A percentile compares a stretch with the other conserved stretches of the same genome.
Evolutionary conservation across 2,329 filamentous ascomycete genomes (phyloP).

Genomic region (Aspergillus hiratsukae): DNA sequence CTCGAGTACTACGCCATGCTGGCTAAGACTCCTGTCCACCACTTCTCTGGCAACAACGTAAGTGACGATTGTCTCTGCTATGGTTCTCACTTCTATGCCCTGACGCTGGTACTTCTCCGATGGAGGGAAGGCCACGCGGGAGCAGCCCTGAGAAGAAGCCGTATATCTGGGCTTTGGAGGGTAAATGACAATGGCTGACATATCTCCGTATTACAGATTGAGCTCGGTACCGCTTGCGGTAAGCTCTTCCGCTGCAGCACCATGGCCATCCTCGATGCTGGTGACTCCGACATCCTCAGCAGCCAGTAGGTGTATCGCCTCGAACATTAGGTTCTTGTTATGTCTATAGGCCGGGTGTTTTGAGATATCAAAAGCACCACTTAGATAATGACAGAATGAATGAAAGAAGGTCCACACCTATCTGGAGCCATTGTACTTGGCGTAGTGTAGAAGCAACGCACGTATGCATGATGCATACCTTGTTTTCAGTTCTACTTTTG

Average conservation of each 20-base stretch:
- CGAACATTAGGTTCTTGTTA: conserved; percentile 15
- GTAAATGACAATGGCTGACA: conserved; percentile 51
- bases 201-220: conserved; percentile 63
- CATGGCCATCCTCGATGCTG: conserved; percentile 94
- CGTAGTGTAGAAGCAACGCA: not conserved
- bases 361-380: conserved; percentile 5
- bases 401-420: conserved; percentile 11
- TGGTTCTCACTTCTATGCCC: conserved; percentile 4
- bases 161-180: conserved; percentile 19
- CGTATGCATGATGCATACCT: not conserved
- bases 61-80: conserved; percentile 46
- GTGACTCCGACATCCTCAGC: conserved; percentile 95
- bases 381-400: conserved; percentile 20
- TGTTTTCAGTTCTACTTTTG: not conserved
- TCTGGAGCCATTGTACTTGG: not conserved
- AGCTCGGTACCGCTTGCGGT: conserved; percentile 96
- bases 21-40: conserved; percentile 91
- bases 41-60: conserved; percentile 99
- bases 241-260: conserved; percentile 98
- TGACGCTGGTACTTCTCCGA: not conserved
- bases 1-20: conserved; percentile 92
- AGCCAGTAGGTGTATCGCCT: conserved; percentile 21
- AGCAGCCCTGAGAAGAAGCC: conserved; percentile 89
- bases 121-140: conserved; percentile 23
- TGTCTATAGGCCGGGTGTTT: conserved; percentile 15